A percentile compares a stretch with the other conserved stretches of the same genome.
phyloP scores from a whole-genome alignment of 768 basidiomycete species.

The Pulveroboletus frians region DNA sequence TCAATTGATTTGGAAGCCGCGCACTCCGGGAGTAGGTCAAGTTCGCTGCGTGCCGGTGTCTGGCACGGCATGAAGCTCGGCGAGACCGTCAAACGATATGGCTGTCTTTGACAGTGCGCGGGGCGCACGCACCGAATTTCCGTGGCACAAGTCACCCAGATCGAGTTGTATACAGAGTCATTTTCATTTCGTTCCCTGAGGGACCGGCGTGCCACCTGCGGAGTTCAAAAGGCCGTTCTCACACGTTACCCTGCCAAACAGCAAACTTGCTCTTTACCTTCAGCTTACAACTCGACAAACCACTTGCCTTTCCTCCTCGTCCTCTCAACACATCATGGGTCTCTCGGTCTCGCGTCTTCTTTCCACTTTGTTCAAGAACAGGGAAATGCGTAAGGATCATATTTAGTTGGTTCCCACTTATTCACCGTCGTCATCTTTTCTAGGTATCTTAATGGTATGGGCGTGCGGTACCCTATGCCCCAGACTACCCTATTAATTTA shows the following conservation, averaged over 20 bases:
- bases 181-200: neutral
- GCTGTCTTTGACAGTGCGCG: no score
- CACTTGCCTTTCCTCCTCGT: slow-evolving; percentile 27
- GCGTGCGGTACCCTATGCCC: slow-evolving; percentile 19
- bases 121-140: neutral
- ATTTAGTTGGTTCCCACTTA: slow-evolving; percentile 15
- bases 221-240: slow-evolving; percentile 32
- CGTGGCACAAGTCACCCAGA: slow-evolving; percentile 18
- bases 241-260: slow-evolving; percentile 28
- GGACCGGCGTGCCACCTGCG: slow-evolving; percentile 21
- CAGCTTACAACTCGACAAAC: slow-evolving; percentile 26
- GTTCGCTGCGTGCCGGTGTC: neutral
- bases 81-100: neutral
- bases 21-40: neutral
- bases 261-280: slow-evolving; percentile 32
- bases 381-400: slow-evolving; percentile 90
- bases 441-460: slow-evolving; percentile 93
- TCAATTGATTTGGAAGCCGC: neutral
- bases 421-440: slow-evolving; percentile 23
- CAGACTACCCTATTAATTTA: slow-evolving; percentile 8
- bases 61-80: neutral
- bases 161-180: neutral
- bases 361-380: slow-evolving; percentile 90
- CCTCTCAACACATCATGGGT: slow-evolving; percentile 58
- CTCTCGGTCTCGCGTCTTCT: slow-evolving; percentile 71